Evolutionary conservation across 345 rosid genomes (phyloP), one percentile per base, ranked within the genome.

Genomic region (Microcos paniculata): DNA sequence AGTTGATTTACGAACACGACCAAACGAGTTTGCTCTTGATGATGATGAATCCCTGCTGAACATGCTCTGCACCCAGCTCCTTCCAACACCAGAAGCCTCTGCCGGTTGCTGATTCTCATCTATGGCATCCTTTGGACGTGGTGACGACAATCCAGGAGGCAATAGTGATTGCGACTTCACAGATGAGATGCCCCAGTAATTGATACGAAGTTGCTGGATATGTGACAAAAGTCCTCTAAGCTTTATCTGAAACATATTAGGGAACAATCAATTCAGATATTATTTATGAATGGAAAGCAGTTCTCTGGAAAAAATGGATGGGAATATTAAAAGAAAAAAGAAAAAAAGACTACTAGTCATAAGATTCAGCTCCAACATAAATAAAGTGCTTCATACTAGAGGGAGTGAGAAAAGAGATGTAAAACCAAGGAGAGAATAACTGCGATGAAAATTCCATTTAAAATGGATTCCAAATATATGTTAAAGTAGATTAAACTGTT

Each of bases 51-150:
- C 98, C 77, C 94, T 91, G 86, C 96, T 92, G 81, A 94, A 94
- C 98, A 94, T 94, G 82, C 98, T 94, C 81, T 94, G 98, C 59
- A 92, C 98, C 98, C 98, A 94, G 82, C 96, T 94, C 85, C 98
- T 90, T 72, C 98, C 94, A 82, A 90, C 74, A 80, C 79, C 94
- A 84, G 98, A 83, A 62, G 96, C 96, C 86, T 92, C 98, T 30
- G 93, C 85, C 77, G 98, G 92, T 84, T 90, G 92, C 82, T 92
- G 87, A 83, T 79, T 82, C 76, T 94, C 96, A 83, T 85, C 89
- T 48, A 84, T 66, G 38, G 74, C 84, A 83, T 96, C 98, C 81
- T 88, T 94, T 30, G 94, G 86, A 74, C 84, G 94, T 33, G 99
- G 98, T 67, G 99, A 96, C 70, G 92, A 82, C 83, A 94, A 82